A percentile compares a stretch with the other conserved stretches of the same genome.
Evolutionary conservation across 2,329 filamentous ascomycete genomes (phyloP).

Genomic region (Aspergillus hiratsukae): DNA sequence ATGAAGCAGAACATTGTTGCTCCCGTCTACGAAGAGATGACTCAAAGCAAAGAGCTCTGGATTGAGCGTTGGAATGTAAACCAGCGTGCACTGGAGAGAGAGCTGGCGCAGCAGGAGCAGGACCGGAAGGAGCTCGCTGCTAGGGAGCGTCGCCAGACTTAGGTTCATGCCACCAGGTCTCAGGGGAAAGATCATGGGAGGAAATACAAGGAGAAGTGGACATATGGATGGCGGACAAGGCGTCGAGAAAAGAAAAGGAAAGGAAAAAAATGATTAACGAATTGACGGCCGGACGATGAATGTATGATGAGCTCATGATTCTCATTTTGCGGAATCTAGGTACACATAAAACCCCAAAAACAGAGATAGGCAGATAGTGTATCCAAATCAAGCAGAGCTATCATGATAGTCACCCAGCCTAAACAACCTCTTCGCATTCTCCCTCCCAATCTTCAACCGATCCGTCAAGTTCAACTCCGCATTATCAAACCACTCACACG

Average conservation of each 20-base stretch:
- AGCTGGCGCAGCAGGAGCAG: neutral
- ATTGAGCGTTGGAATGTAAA: slow-evolving; percentile 1
- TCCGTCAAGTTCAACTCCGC: slow-evolving; percentile 35
- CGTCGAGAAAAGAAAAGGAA: neutral
- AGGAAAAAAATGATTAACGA: neutral
- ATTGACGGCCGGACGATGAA: neutral
- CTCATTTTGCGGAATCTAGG: neutral
- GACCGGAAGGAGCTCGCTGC: neutral
- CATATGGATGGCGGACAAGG: too few relatives aligned
- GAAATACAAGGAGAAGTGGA: neutral
- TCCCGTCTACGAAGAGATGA: slow-evolving; percentile 8
- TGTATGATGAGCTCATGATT: neutral
- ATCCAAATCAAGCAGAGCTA: slow-evolving; percentile 18
- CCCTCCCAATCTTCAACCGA: slow-evolving; percentile 41
- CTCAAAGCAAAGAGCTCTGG: slow-evolving; percentile 9
- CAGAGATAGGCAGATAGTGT: neutral
- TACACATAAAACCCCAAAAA: neutral
- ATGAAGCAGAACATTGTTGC: slow-evolving; percentile 14
- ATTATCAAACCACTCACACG: slow-evolving; percentile 42
- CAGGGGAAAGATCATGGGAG: neutral
- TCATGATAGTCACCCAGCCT: slow-evolving; percentile 32
- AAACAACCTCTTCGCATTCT: slow-evolving; percentile 45
- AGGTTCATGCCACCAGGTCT: neutral
- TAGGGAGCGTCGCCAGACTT: neutral
- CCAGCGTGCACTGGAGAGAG: neutral